Evolutionary conservation across 164 flowering plant genomes (phyloP).

Genomic region (Echeveria elegans): DNA sequence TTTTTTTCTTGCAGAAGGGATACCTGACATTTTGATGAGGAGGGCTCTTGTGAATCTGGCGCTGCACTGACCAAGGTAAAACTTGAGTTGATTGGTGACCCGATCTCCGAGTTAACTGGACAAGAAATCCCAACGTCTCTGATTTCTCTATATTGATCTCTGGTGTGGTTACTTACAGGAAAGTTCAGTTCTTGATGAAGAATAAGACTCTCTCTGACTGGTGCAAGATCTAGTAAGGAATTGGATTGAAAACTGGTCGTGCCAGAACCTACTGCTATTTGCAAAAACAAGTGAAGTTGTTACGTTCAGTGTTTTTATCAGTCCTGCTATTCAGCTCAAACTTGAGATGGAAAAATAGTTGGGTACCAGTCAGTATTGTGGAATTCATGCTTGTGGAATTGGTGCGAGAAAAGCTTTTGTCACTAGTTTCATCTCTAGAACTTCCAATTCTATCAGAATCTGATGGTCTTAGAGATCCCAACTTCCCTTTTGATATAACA

Average conservation of each 20-base stretch:
- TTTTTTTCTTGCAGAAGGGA: background rate
- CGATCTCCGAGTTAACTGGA: slow-evolving; percentile 20
- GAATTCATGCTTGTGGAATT: slow-evolving; percentile 14
- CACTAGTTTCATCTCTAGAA: background rate
- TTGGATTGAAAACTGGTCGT: background rate
- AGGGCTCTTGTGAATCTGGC: slow-evolving; percentile 22
- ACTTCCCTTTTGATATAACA: slow-evolving; percentile 11
- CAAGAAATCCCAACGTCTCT: background rate
- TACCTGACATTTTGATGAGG: slow-evolving; percentile 28
- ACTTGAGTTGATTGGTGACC: slow-evolving; percentile 8
- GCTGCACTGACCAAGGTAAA: slow-evolving; percentile 35
- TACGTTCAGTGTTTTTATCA: background rate
- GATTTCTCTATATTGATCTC: slow-evolving; percentile 1
- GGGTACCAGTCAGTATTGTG: background rate
- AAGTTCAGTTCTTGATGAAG: background rate
- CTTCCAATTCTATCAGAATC: background rate
- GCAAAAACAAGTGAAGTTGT: slow-evolving; percentile 7
- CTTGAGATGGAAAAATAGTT: background rate
- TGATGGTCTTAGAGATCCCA: slow-evolving; percentile 3
- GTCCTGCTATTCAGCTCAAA: background rate
- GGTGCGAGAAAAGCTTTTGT: background rate
- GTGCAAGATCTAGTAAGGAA: slow-evolving; percentile 1
- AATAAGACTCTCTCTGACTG: background rate
- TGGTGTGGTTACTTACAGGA: background rate
- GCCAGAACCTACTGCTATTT: slow-evolving; percentile 17